Conservation (phyloP, 805 yeast species). For the Monosporozyma unispora region DNA sequence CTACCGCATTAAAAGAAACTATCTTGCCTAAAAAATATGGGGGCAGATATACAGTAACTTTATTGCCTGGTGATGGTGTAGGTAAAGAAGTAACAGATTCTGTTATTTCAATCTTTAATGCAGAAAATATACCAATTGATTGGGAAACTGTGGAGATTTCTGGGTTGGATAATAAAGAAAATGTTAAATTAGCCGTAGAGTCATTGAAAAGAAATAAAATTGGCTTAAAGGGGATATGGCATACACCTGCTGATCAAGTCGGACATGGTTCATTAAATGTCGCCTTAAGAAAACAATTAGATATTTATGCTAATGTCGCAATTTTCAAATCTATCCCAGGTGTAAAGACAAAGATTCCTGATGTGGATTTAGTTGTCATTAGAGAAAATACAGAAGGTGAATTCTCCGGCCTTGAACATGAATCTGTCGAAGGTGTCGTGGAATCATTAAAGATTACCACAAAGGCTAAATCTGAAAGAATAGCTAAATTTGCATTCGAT, state of each 20-base stretch:
- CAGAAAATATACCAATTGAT: slow-evolving; percentile 84
- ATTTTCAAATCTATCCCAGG: slow-evolving; percentile 91
- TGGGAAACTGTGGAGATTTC: slow-evolving; percentile 79
- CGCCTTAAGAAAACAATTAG: slow-evolving; percentile 92
- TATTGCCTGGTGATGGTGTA: slow-evolving; percentile 97
- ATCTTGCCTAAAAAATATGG: slow-evolving; percentile 87
- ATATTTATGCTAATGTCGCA: slow-evolving; percentile 91
- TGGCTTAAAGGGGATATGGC: slow-evolving; percentile 92
- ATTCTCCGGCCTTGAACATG: slow-evolving; percentile 97
- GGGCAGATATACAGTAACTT: slow-evolving; percentile 86
- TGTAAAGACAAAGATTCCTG: slow-evolving; percentile 79
- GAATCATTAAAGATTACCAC: slow-evolving; percentile 95
- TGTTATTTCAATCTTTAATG: slow-evolving; percentile 79
- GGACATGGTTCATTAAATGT: slow-evolving; percentile 84
- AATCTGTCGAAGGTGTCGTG: slow-evolving; percentile 94
- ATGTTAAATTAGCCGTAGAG: slow-evolving; percentile 75
- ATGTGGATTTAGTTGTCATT: slow-evolving; percentile 86
- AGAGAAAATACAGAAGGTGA: slow-evolving; percentile 99
- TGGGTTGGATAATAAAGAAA: slow-evolving; percentile 44
- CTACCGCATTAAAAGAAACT: slow-evolving; percentile 53
- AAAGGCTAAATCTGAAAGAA: slow-evolving; percentile 89
- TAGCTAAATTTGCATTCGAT: slow-evolving; percentile 95
- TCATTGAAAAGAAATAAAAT: slow-evolving; percentile 93
- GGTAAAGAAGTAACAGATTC: slow-evolving; percentile 94
- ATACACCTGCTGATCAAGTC: slow-evolving; percentile 74